phyloP scores from a whole-genome alignment of 495 filamentous ascomycete genomes.

The Lasiosphaeria miniovina region DNA sequence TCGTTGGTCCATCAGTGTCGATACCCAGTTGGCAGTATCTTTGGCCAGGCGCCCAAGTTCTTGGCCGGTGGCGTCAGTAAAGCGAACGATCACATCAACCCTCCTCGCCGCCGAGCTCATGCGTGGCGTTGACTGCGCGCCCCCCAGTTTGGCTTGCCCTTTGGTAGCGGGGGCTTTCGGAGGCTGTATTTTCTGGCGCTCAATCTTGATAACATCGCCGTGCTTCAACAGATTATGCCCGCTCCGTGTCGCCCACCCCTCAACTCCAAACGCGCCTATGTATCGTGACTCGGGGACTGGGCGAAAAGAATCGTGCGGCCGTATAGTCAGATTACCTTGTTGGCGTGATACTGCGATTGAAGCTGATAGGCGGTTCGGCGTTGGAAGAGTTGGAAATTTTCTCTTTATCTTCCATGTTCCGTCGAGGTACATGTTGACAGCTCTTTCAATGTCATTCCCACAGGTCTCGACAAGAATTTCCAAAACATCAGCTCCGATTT shows the following conservation, averaged over 20 bases:
- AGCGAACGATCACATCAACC: slow-evolving; percentile 87
- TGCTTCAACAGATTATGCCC: slow-evolving; percentile 69
- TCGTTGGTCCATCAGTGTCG: slow-evolving; percentile 86
- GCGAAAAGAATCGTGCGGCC: neutral
- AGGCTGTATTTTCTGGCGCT: slow-evolving; percentile 72
- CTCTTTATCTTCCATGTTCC: slow-evolving; percentile 70
- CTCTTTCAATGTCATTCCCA: slow-evolving; percentile 60
- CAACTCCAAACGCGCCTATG: slow-evolving; percentile 87
- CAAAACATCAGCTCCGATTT: slow-evolving; percentile 52
- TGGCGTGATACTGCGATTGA: slow-evolving; percentile 13
- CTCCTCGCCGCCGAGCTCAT: slow-evolving; percentile 48
- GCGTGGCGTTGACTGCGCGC: slow-evolving; percentile 28
- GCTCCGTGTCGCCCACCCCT: slow-evolving; percentile 88
- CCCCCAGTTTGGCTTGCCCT: slow-evolving; percentile 38
- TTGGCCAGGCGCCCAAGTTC: slow-evolving; percentile 88
- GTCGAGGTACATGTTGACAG: slow-evolving; percentile 86
- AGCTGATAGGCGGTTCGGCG: slow-evolving; percentile 16
- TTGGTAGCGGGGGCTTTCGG: slow-evolving; percentile 53
- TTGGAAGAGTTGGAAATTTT: slow-evolving; percentile 18
- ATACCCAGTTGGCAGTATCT: slow-evolving; percentile 91
- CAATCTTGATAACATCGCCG: slow-evolving; percentile 77
- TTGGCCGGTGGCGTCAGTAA: slow-evolving; percentile 73
- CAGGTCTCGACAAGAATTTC: slow-evolving; percentile 55
- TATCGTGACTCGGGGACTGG: slow-evolving; percentile 67
- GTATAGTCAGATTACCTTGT: neutral